Percentiles rank a stretch among this genome's conserved stretches.
Evolutionary conservation across 2,329 filamentous ascomycete species (phyloP).

Genomic region (Hansfordia pulvinata): DNA sequence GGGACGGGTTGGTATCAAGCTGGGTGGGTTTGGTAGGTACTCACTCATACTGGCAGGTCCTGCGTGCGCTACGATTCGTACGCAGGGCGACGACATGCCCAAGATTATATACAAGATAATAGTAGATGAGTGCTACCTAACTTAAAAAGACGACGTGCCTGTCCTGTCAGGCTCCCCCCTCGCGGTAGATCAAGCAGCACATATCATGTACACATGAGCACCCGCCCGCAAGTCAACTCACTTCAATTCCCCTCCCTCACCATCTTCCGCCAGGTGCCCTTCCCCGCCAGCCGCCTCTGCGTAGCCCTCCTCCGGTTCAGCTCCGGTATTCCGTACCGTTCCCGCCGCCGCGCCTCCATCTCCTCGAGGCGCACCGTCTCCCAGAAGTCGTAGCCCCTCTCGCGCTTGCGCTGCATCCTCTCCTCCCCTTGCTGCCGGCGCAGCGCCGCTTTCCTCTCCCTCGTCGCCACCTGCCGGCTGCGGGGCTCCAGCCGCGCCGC

Average conservation of each 20-base stretch:
- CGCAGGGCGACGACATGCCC: too few species aligned
- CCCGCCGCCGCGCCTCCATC: slow-evolving; percentile 12
- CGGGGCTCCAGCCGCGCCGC: slow-evolving; percentile 13
- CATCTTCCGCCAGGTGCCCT: slow-evolving; percentile 9
- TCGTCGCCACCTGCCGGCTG: slow-evolving; percentile 10
- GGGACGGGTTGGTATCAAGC: too few species aligned
- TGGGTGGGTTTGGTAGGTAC: too few species aligned
- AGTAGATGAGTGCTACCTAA: too few species aligned
- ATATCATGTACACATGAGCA: too few species aligned
- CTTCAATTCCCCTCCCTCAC: slow-evolving; percentile 1
- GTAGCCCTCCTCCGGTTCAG: slow-evolving; percentile 16
- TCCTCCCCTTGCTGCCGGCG: slow-evolving; percentile 9
- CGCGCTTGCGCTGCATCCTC: slow-evolving; percentile 10
- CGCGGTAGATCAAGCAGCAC: too few species aligned
- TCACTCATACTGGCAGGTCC: too few species aligned
- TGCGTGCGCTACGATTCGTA: too few species aligned
- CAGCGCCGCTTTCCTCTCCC: slow-evolving; percentile 4
- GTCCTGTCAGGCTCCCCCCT: too few species aligned
- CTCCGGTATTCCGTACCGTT: slow-evolving; percentile 22
- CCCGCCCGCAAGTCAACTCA: too few species aligned
- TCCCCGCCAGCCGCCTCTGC: slow-evolving; percentile 4
- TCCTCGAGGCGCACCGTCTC: slow-evolving; percentile 21
- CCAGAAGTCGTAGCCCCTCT: slow-evolving; percentile 26
- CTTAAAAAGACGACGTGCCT: too few species aligned
- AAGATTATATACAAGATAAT: too few species aligned